Base-by-base conservation (phyloP, 306 rosid genomes). In the Chamaecrista fasciculata region DNA sequence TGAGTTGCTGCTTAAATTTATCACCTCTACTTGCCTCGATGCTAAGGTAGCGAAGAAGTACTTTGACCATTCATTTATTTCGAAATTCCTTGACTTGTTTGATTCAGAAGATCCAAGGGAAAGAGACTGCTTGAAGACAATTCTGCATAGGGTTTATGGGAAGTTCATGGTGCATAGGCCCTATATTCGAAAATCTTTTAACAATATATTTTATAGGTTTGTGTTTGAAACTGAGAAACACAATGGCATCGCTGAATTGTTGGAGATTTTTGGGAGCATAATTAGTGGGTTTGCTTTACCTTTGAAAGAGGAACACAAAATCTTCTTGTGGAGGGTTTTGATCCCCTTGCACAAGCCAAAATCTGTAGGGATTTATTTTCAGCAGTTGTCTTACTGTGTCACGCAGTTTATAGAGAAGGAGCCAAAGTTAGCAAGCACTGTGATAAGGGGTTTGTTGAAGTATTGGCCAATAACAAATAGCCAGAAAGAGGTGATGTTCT, bases 401-500 rank as follows among this genome's bases (percentile, higher is more conserved):
- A 73, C 56, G 16, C 81, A 61, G 76, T 80, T 80, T 66, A 55
- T 76, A 53, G 85, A 80, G 46, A 80, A 80, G 76, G 85, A 81
- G 67, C 77, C 76, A 0, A 81, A 81, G 79, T 69, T 81, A 57
- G 79, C 79, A 0, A 73, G 74, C 77, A 63, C 71, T 64, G 82
- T 81, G 59, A 69, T 81, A 57, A 77, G 77, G 46, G 85, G 85
- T 15, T 69, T 81, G 70, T 69, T 81, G 24, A 81, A 73, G 44
- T 81, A 81, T 58, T 81, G 85, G 85, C 85, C 85, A 0, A 67
- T 78, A 39, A 77, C 71, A 63, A 81, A 81, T 57, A 77, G 85
- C 55, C 98, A 87, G 84, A 92, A 92, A 78, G 95, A 92, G 79
- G 87, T 89, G 57, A 86, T 89, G 95, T 86, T 87, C 73, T 61